Conservation (phyloP, 495 filamentous ascomycete species). For the Talaromyces thailandensis region DNA sequence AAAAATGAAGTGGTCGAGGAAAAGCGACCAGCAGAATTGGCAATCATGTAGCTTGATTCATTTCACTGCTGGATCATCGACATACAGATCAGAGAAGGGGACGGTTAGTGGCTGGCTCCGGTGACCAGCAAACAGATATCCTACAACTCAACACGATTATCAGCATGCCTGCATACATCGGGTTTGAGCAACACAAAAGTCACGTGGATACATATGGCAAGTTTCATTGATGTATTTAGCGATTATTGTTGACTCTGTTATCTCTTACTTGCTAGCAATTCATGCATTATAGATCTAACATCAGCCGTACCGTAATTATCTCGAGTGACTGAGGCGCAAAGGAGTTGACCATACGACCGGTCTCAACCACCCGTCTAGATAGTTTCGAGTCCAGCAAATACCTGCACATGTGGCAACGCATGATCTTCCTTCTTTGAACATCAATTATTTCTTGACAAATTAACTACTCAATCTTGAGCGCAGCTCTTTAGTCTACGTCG, state of each 20-base stretch:
- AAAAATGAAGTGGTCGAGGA: background rate
- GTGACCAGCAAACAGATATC: slow-evolving; percentile 1
- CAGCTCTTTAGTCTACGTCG: too few species aligned
- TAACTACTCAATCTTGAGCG: too few species aligned
- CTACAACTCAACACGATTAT: background rate
- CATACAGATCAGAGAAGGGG: background rate
- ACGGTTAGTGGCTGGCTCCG: background rate
- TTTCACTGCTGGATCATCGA: background rate
- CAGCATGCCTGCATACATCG: background rate
- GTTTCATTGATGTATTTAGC: background rate
- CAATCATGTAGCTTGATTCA: background rate
- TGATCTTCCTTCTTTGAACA: too few species aligned
- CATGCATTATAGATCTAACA: background rate
- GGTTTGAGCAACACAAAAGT: background rate
- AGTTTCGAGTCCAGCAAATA: too few species aligned
- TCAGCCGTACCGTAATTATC: too few species aligned
- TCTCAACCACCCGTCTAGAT: too few species aligned
- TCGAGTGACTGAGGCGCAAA: too few species aligned
- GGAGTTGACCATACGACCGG: too few species aligned
- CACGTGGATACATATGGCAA: background rate
- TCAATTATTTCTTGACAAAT: too few species aligned
- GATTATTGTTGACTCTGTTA: background rate
- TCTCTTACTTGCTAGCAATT: background rate
- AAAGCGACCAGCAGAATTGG: background rate
- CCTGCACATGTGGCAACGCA: too few species aligned